Evolutionary conservation across 2,329 filamentous ascomycete genomes (phyloP), one percentile per base, ranked within the genome.

Genomic region (Sclerotiophoma versabilis): DNA sequence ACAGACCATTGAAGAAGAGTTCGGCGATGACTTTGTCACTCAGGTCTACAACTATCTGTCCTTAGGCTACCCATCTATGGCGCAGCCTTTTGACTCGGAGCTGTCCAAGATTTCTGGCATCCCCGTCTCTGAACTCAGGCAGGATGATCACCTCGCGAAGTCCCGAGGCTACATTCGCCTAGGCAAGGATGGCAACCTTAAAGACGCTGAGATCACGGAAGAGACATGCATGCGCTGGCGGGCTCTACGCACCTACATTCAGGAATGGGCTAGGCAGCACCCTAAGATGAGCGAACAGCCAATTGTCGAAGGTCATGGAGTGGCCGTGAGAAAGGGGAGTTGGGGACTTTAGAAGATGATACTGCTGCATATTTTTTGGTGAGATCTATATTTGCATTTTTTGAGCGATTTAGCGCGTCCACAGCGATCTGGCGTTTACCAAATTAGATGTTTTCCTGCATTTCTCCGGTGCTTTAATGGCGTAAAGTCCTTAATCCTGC

Each of bases 31-130:
- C 3, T 96, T 97, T 72, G 86, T 97, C 50, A 96, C 93, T 0
- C 93, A 98, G 75, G 93, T 98, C 7, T 98, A 96, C 82, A 97
- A 98, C 75, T 98, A 98, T 75, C 82, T 98, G 14, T 96, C 92
- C 0, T 83, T 98, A 5, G 93, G 93, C 5, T 97, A 97, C 73
- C 93, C 93, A 3, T 88, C 91, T 27, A 86, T 92, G 67, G 93
- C 93, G 10, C 86, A 89, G 19, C 83, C 85, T 30, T 98, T 91
- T 69, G 93, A 98, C 69, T 84, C 87, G 10, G 93, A 98, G 78
- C 81, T 98, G 17, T 86, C 87, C 63, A 91, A 90, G 71, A 96
- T 97, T 51, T 90, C 88, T 26, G 81, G 83, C 9, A 86, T 96
- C 6, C 72, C 84, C 0, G 70, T 93, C 7, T 79, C 82, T 2